Evolutionary conservation across 2,329 filamentous ascomycete species (phyloP).

Genomic region (Aspergillus brunneoviolaceus): DNA sequence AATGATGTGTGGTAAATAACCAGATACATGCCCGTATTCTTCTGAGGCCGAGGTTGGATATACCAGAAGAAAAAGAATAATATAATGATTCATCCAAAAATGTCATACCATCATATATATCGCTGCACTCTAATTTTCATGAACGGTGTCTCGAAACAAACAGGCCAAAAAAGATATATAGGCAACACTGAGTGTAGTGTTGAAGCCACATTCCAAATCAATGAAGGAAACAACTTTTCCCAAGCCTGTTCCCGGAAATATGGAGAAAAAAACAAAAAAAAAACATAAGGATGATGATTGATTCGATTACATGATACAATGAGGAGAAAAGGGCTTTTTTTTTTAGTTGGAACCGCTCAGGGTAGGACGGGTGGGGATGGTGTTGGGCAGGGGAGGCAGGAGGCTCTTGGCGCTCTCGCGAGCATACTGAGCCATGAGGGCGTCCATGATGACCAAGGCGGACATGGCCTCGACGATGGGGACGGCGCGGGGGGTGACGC

Average conservation of each 20-base stretch:
- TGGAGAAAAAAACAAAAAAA: no score
- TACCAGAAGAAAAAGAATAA: not conserved
- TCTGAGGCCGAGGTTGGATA: no score
- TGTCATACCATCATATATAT: not conserved
- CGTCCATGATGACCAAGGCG: slow-evolving; percentile 81
- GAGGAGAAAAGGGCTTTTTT: not conserved
- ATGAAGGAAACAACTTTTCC: not conserved
- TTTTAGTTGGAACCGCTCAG: slow-evolving; percentile 9
- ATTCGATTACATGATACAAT: not conserved
- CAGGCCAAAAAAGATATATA: not conserved
- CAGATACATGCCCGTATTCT: no score
- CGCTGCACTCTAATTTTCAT: not conserved
- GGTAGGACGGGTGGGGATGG: slow-evolving; percentile 36
- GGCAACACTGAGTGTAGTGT: not conserved
- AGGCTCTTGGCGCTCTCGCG: slow-evolving; percentile 51
- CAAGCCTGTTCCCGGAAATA: not conserved
- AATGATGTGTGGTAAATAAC: no score
- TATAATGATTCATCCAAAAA: not conserved
- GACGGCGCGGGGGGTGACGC: slow-evolving; percentile 83
- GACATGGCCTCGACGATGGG: slow-evolving; percentile 79
- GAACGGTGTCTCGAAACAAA: not conserved
- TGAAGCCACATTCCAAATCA: not conserved
- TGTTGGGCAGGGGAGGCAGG: slow-evolving; percentile 44
- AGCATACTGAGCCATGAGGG: slow-evolving; percentile 76
- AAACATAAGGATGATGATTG: no score